These are phyloP conservation scores for Sporisorium exsertum DNA, from an alignment of 1,284 basidiomycete species.

Conservation along the genomic window DNA sequence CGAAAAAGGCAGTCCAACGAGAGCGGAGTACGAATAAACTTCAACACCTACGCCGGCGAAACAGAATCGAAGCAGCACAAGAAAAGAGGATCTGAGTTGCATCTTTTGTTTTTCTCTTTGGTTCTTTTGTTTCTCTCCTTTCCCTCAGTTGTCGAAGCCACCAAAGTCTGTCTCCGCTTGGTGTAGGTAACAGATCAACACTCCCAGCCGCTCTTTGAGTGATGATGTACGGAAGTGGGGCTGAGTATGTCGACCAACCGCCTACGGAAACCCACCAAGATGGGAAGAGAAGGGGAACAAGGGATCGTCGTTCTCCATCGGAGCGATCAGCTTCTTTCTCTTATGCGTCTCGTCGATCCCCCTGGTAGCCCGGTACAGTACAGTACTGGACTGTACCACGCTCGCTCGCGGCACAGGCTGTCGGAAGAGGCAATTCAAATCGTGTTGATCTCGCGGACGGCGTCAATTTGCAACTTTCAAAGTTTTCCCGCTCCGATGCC, in stretches of 20 bases:
- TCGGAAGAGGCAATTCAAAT: background rate
- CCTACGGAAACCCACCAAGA: too few relatives aligned
- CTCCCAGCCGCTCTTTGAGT: too few relatives aligned
- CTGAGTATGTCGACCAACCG: too few relatives aligned
- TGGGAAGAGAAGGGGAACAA: background rate
- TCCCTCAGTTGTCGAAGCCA: too few relatives aligned
- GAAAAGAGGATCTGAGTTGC: background rate
- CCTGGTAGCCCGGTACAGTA: too few relatives aligned
- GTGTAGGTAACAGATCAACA: too few relatives aligned
- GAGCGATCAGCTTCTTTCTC: background rate
- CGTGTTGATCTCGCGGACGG: background rate
- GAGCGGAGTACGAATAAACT: background rate
- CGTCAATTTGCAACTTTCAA: background rate
- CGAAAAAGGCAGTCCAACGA: background rate
- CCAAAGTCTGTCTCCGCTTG: too few relatives aligned
- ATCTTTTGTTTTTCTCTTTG: background rate
- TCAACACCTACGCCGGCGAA: constrained; percentile 13
- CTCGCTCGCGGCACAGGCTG: background rate
- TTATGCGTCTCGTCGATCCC: background rate
- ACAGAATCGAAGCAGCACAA: background rate
- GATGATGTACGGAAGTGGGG: too few relatives aligned
- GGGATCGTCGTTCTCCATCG: background rate
- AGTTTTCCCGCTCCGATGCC: constrained; percentile 20
- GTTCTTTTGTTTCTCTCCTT: background rate
- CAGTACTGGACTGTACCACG: too few relatives aligned